These are phyloP conservation scores for Fusarium udum DNA, from an alignment of 2,329 filamentous ascomycete genomes.

Conservation along the genomic window DNA sequence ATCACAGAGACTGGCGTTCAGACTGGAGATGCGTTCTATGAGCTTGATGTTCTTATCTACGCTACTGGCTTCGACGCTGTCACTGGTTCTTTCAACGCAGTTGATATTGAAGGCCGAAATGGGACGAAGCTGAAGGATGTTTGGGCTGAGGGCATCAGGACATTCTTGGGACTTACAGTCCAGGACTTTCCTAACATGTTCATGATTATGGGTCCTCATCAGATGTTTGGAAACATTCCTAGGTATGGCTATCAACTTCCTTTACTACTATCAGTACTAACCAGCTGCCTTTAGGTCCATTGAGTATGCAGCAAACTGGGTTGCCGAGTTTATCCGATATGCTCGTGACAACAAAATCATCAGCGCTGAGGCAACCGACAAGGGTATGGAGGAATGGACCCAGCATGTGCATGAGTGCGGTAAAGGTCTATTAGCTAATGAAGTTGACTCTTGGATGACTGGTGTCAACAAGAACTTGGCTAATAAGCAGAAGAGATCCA, in stretches of 20 bases:
- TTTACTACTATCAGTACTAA: not conserved
- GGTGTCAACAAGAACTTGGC: slow-evolving; percentile 62
- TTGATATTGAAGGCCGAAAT: slow-evolving; percentile 59
- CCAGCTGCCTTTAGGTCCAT: slow-evolving; percentile 37
- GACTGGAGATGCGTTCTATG: slow-evolving; percentile 10
- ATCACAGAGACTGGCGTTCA: slow-evolving; percentile 30
- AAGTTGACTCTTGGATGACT: slow-evolving; percentile 62
- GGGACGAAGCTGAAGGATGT: slow-evolving; percentile 47
- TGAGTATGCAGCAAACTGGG: slow-evolving; percentile 54
- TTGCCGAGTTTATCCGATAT: slow-evolving; percentile 48
- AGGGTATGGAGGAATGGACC: slow-evolving; percentile 54
- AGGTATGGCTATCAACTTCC: slow-evolving; percentile 23
- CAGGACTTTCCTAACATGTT: slow-evolving; percentile 59
- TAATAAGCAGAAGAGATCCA: slow-evolving; percentile 55
- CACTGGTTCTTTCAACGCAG: slow-evolving; percentile 45
- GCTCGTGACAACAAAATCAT: slow-evolving; percentile 47
- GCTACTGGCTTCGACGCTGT: slow-evolving; percentile 39
- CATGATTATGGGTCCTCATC: slow-evolving; percentile 56
- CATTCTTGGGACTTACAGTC: slow-evolving; percentile 55
- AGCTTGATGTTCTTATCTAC: slow-evolving; percentile 37
- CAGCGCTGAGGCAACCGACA: slow-evolving; percentile 52
- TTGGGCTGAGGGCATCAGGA: slow-evolving; percentile 50
- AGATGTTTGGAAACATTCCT: slow-evolving; percentile 56
- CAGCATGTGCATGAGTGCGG: slow-evolving; percentile 59
- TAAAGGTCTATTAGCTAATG: slow-evolving; percentile 52